Evolutionary conservation across 371 early-diverging fungal genomes (phyloP), one percentile per base, ranked within the genome.

Genomic region (Syncephalastrum racemosum): DNA sequence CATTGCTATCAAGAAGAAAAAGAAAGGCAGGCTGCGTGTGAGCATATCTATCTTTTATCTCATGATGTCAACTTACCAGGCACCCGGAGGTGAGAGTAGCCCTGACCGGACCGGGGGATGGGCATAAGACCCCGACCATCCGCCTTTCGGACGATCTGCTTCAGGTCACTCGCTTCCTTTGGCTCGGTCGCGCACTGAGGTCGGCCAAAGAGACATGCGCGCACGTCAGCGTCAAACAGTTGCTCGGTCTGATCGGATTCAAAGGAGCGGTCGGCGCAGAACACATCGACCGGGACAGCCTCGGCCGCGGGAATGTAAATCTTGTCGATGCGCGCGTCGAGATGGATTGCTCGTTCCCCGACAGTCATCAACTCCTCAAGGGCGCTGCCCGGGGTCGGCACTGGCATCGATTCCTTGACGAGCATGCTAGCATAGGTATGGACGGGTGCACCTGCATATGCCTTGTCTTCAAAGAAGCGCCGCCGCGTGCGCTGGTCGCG

Each of bases 251-350:
- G 79, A 22, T 87, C 84, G 49, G 73, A 67, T 18, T 74, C 58
- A 60, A 87, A 91, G n/a, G 81, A 75, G 14, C 77, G 71, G 52
- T 90, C 90, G 40, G 84, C 74, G 55, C 91, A 87, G 2, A 86
- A 50, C 15, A 78, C 55, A 40, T 88, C 85, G 12, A 83, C 79
- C 1, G 90, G 87, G 4, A 90, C 86, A 14, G 92, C 78, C 18
- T 31, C 36, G 36, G 36, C 36, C 2, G 36, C 36, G 2, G 36
- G 36, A 10, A 31, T 31, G 36, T 31, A 31, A 31, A 31, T 31
- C 36, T 31, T 31, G 36, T 31, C 36, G 36, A 31, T 1, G 10
- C 36, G 36, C 10, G 10, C 36, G 36, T 31, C 36, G 36, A 31
- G 36, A 8, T 31, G 36, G 36, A 8, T 8, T 7, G 36, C 10